Evolutionary conservation across 2,329 filamentous ascomycete species (phyloP).

Genomic region (Arthrobotrys megalospora): DNA sequence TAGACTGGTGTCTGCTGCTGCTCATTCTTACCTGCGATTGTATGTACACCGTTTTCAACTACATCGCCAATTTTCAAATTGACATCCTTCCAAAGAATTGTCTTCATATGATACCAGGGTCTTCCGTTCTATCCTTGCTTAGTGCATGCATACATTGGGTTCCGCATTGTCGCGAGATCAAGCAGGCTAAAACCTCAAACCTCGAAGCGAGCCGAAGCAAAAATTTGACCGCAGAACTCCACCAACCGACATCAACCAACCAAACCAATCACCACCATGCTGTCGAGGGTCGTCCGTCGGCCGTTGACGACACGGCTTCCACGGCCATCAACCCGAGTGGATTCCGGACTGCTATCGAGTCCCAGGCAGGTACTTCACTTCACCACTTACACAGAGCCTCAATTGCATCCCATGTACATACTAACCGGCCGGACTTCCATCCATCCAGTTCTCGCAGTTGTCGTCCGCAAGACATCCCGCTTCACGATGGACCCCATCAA

Average conservation of each 20-base stretch:
- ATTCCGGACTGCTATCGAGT: slow-evolving; percentile 32
- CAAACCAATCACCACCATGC: slow-evolving; percentile 22
- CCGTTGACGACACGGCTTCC: slow-evolving; percentile 31
- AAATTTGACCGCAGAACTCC: slow-evolving; percentile 23
- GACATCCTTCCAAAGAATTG: neutral
- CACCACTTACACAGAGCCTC: slow-evolving; percentile 4
- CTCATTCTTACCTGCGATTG: slow-evolving; percentile 2
- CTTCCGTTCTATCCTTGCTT: slow-evolving; percentile 1
- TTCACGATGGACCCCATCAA: slow-evolving; percentile 56
- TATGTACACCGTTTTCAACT: slow-evolving; percentile 1
- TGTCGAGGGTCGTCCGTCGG: slow-evolving; percentile 52
- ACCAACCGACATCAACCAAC: neutral
- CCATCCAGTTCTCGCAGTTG: slow-evolving; percentile 42
- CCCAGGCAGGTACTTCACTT: slow-evolving; percentile 51
- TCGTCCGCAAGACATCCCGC: slow-evolving; percentile 39
- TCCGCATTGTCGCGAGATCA: slow-evolving; percentile 7
- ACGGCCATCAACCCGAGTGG: slow-evolving; percentile 11
- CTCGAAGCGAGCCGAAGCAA: slow-evolving; percentile 41
- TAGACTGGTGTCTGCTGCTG: slow-evolving; percentile 12
- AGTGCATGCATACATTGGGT: neutral
- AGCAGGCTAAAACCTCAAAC: slow-evolving; percentile 24
- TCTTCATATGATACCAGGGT: neutral
- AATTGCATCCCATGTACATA: neutral
- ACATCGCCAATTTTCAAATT: neutral
- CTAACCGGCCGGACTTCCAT: slow-evolving; percentile 3